These are phyloP conservation scores for Kazachstania viticola DNA, from an alignment of 805 yeast species.

Conservation along the genomic window DNA sequence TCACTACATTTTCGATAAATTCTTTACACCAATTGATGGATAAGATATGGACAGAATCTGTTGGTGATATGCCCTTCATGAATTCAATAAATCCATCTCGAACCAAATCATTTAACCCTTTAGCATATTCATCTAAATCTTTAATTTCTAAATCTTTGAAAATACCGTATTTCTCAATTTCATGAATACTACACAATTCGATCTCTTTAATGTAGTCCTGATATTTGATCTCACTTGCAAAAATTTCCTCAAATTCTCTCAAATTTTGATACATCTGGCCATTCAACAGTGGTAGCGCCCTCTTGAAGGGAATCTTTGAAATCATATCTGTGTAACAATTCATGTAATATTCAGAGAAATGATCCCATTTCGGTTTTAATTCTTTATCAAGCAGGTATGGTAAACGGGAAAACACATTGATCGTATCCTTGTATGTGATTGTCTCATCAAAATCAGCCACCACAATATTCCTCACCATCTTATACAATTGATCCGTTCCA, in stretches of 20 bases:
- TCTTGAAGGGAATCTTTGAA: neutral
- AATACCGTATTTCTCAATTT: constrained; percentile 9
- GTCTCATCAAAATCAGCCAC: constrained; percentile 27
- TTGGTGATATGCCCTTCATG: constrained; percentile 1
- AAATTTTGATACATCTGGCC: neutral
- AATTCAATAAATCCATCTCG: constrained; percentile 11
- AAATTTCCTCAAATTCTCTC: constrained; percentile 3
- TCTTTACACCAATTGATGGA: constrained; percentile 25
- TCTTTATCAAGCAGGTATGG: constrained; percentile 12
- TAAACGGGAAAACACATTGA: constrained; percentile 13
- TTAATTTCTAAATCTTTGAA: constrained; percentile 11
- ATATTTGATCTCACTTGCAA: constrained; percentile 12
- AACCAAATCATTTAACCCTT: constrained; percentile 2
- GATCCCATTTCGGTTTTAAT: constrained; percentile 17
- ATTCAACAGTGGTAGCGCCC: neutral
- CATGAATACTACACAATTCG: constrained; percentile 18
- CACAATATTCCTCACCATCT: constrained; percentile 11
- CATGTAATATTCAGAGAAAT: constrained; percentile 16
- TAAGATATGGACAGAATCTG: constrained; percentile 11
- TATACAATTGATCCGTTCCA: no score
- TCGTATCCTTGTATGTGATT: constrained; percentile 21
- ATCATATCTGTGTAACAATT: constrained; percentile 7
- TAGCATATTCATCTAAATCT: constrained; percentile 9
- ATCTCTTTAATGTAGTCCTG: constrained; percentile 9
- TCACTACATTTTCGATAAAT: constrained; percentile 15